Evolutionary conservation across 805 yeast genomes (phyloP), one percentile per base, ranked within the genome.

Genomic region (Saturnispora saitoi): DNA sequence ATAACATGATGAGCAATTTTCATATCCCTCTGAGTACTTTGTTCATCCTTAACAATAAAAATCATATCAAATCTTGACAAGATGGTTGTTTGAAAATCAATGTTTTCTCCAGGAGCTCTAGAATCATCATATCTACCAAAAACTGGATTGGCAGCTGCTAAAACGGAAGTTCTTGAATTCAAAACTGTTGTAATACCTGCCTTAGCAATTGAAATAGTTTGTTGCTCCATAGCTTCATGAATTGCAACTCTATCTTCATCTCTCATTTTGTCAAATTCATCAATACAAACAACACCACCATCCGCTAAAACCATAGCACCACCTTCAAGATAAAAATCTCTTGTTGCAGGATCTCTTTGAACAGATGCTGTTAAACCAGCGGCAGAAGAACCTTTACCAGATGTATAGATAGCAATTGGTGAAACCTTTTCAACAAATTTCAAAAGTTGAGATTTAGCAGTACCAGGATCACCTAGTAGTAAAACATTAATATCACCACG

Each of bases 261-360:
- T 64, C 98, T 77, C 99, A 93, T 93, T 72, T 93, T 93, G 67
- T 93, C 99, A 63, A 93, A 93, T 75, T 93, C 99, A 72, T 93
- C 99, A 61, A 93, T 93, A 75, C 98, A 93, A 43, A 91, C 97
- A 45, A 93, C 97, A 56, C 99, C 99, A 36, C 98, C 98, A 69
- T 93, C 99, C 0, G 99, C 99, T 45, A 93, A 72, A n/a, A 93
- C 99, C 97, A 93, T 90, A 8, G 99, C 99, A 68, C 99, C 99
- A 51, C 99, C 99, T 75, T 93, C 99, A 47, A 93, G 71, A 64
- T 86, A 91, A 65, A 91, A 93, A 58, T 93, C 99, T 54, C 96
- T 72, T 0, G 96, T 86, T 22, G 73, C 71, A 1, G 87, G 75
- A 64, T 93, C 98, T 64, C 96, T 77, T 69, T 91, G 99, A 17